These are phyloP conservation scores for Bromus sterilis DNA, from an alignment of 176 grass and related monocot genomes.

Conservation along the genomic window DNA sequence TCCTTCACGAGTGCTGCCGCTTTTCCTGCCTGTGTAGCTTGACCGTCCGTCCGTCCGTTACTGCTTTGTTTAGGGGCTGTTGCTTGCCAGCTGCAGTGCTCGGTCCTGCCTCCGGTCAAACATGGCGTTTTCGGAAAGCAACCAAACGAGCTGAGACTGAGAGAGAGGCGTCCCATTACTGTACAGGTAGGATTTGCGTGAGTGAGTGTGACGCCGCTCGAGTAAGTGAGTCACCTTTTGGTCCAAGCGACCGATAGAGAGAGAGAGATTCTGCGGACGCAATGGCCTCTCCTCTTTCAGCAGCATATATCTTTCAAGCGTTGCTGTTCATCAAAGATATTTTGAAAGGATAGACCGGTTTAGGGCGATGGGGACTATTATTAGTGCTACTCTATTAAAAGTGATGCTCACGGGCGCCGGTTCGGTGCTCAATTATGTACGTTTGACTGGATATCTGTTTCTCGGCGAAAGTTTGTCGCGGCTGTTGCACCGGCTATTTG, in stretches of 20 bases:
- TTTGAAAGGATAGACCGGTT: background rate
- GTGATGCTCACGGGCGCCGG: conserved; percentile 7
- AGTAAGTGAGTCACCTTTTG: background rate
- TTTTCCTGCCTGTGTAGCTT: background rate
- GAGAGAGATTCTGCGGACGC: background rate
- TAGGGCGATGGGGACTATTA: background rate
- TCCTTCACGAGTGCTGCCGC: background rate
- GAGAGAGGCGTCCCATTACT: background rate
- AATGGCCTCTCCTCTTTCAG: background rate
- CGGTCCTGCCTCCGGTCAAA: conserved; percentile 25
- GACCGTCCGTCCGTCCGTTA: background rate
- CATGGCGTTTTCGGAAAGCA: background rate
- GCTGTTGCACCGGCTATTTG: background rate
- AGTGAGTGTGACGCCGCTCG: background rate
- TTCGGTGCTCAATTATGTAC: background rate
- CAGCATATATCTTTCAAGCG: background rate
- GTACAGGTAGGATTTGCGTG: background rate
- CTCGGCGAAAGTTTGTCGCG: background rate
- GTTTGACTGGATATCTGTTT: background rate
- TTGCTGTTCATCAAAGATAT: background rate
- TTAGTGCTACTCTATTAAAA: background rate
- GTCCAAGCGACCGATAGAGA: too few relatives aligned
- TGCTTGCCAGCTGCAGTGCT: background rate
- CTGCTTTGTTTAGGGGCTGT: background rate
- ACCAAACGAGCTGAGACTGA: background rate